Base-by-base conservation (phyloP, 2,329 filamentous ascomycete species). In the Endoconidiophora laricicola region DNA sequence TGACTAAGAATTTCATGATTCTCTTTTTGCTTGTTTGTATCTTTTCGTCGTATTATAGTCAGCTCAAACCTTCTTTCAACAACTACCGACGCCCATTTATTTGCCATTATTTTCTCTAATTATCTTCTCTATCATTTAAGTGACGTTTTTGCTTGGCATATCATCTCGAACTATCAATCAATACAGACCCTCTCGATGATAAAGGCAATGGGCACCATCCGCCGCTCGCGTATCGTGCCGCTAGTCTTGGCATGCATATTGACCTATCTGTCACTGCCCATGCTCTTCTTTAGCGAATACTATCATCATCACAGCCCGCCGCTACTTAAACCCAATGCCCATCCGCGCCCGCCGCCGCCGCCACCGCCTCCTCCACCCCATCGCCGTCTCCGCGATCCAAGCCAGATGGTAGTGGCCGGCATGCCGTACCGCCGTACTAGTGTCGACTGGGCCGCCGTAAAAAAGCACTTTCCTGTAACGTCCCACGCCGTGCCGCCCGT, bases 401-500 rank as follows among this genome's bases (percentile, higher is more conserved):
- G 24, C 42, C 38, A 23, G 18, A 24, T 43, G 23, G 20, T 39
- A 14, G 20, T 54, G 12, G 38, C 23, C 12, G 54, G 50, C 20
- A 49, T 56, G 14, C 48, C 46, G n/a, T 59, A 52, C 55, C 55
- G 44, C 58, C 62, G 45, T 58, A 56, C 29, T 49, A 53, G 50
- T 58, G 59, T 62, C 53, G 58, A 65, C 50, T 66, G 65, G 64
- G 53, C 60, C 1, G 50, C 49, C 0, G 55, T 58, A 1, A 49
- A 49, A 9, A 55, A 60, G 16, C 58, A 60, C 41, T 49, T 62
- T 52, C 62, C 62, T 3, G 61, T 61, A 5, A 36, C 55, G 1
- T 58, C 60, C 4, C 60, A 65, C 54, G 61, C 60, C 54, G 56
- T 59, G 18, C 51, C 64, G 1, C 64, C 65, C 1, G 50, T 55